Evolutionary conservation across 306 rosid genomes (phyloP).

Genomic region (Vigna hirtella): DNA sequence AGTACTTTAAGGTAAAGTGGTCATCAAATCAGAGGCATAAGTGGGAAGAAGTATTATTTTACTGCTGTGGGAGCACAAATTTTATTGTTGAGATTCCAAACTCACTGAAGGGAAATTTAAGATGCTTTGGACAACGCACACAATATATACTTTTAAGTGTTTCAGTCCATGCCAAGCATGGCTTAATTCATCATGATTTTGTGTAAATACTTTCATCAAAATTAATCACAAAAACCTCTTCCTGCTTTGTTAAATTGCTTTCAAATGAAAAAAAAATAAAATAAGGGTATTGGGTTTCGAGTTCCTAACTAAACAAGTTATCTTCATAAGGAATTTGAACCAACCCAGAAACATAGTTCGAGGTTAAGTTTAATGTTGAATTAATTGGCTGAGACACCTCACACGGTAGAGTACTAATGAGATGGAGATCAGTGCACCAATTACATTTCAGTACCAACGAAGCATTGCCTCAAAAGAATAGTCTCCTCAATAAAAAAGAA

Average conservation of each 20-base stretch:
- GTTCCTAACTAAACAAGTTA: background rate
- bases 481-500: constrained; percentile 15
- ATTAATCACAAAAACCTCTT: background rate
- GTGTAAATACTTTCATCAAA: background rate
- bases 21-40: constrained; percentile 26
- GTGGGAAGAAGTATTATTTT: constrained; percentile 32
- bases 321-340: constrained; percentile 24
- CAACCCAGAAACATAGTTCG: constrained; percentile 15
- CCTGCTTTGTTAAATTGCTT: constrained; percentile 1
- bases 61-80: constrained; percentile 19
- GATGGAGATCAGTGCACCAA: constrained; percentile 16
- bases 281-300: constrained; percentile 24
- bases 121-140: background rate
- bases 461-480: constrained; percentile 4
- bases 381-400: constrained; percentile 32
- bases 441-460: background rate
- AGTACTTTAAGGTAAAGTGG: constrained; percentile 31
- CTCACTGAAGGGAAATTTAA: constrained; percentile 17
- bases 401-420: background rate
- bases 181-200: background rate
- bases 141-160: background rate
- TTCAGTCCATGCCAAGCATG: background rate
- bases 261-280: constrained; percentile 11
- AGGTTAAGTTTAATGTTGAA: constrained; percentile 32
- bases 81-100: constrained; percentile 15